A percentile compares a stretch with the other conserved stretches of the same genome.
These are phyloP conservation scores for Pterocarpus santalinus DNA, from an alignment of 306 rosid genomes.

Conservation along the genomic window DNA sequence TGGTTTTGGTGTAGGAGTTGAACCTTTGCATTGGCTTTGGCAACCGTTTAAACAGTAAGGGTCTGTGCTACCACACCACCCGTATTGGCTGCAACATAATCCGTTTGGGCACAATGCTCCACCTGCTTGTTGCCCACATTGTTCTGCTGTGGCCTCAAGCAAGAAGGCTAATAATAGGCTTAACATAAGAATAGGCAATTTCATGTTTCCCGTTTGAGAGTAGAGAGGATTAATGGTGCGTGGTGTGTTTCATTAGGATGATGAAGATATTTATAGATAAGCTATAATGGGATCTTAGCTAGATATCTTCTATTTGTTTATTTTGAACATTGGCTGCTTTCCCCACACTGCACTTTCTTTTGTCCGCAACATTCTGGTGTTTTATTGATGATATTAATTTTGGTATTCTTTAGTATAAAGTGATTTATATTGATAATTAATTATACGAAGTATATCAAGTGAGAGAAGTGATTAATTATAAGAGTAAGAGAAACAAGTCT, in stretches of 20 bases:
- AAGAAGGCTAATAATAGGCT: slow-evolving; percentile 1
- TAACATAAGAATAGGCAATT: background rate
- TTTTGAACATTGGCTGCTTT: no score
- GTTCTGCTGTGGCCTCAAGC: slow-evolving; percentile 45
- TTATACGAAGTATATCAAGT: no score
- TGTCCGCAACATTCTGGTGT: no score
- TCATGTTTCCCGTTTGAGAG: slow-evolving; percentile 23
- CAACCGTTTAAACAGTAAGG: slow-evolving; percentile 48
- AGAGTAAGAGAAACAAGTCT: no score
- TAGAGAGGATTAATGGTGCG: background rate
- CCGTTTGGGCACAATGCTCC: slow-evolving; percentile 57
- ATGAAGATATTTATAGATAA: slow-evolving; percentile 35
- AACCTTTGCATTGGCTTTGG: slow-evolving; percentile 57
- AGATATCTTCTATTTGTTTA: no score
- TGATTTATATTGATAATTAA: no score
- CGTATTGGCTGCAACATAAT: slow-evolving; percentile 62
- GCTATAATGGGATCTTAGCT: background rate
- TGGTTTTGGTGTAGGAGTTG: slow-evolving; percentile 7
- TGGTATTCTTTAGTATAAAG: no score
- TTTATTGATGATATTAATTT: background rate
- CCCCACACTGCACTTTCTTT: no score
- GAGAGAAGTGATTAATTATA: no score
- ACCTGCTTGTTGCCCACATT: slow-evolving; percentile 63
- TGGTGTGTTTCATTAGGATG: background rate
- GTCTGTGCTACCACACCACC: slow-evolving; percentile 56